Conservation (phyloP, 768 basidiomycete species). For the Russula virescens region DNA sequence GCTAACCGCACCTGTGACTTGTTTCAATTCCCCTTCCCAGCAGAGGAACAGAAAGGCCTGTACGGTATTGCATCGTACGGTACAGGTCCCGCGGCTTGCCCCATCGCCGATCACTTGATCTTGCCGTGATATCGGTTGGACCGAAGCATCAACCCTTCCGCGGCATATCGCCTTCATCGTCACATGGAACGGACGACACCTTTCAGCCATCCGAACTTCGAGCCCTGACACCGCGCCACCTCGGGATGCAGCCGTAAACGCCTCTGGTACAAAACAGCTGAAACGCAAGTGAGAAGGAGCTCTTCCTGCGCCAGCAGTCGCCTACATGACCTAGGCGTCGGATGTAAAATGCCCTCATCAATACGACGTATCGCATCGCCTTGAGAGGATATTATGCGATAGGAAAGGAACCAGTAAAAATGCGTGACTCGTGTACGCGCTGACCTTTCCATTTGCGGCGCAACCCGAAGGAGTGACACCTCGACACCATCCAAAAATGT, state of each 20-base stretch:
- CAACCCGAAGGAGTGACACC: background rate
- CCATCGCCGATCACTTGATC: background rate
- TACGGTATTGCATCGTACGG: background rate
- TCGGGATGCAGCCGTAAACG: too few relatives aligned
- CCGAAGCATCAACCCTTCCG: background rate
- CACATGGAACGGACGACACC: too few relatives aligned
- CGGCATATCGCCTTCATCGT: background rate
- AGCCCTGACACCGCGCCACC: too few relatives aligned
- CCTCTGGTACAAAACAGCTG: too few relatives aligned
- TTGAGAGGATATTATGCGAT: too few relatives aligned
- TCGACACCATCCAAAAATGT: background rate
- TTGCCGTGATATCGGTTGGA: background rate
- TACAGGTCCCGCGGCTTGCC: background rate
- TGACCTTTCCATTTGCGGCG: background rate
- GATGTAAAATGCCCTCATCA: too few relatives aligned
- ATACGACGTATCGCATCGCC: too few relatives aligned
- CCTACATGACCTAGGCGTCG: too few relatives aligned
- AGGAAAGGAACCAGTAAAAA: background rate
- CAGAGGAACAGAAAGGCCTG: background rate
- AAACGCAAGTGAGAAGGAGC: too few relatives aligned
- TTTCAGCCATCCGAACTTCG: background rate
- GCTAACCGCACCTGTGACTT: too few relatives aligned
- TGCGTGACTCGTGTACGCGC: background rate
- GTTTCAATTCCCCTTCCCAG: too few relatives aligned
- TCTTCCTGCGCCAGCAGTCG: too few relatives aligned